Evolutionary conservation across 768 basidiomycete genomes (phyloP).

Genomic region (Pleurotus pulmonarius): DNA sequence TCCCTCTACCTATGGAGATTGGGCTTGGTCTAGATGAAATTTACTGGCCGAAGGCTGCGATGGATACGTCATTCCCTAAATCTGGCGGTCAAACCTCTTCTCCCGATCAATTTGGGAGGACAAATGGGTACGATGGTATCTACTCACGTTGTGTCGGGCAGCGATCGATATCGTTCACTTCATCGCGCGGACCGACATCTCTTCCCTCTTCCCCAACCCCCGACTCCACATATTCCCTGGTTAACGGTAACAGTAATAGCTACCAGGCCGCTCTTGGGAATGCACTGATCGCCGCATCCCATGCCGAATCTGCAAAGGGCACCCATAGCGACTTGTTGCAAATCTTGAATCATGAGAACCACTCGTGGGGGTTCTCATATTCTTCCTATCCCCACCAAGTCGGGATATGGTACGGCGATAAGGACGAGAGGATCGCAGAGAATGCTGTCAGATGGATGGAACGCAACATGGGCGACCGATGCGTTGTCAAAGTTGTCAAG

Average conservation of each 20-base stretch:
- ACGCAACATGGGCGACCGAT: constrained; percentile 72
- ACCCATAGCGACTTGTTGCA: constrained; percentile 88
- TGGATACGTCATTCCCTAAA: constrained; percentile 21
- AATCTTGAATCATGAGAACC: constrained; percentile 87
- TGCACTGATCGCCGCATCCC: constrained; percentile 89
- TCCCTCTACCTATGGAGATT: constrained; percentile 46
- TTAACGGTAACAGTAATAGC: constrained; percentile 27
- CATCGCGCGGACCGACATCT: constrained; percentile 24
- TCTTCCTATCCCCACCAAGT: constrained; percentile 70
- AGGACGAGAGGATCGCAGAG: constrained; percentile 91
- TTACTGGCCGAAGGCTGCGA: constrained; percentile 41
- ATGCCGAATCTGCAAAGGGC: constrained; percentile 90
- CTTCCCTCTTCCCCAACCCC: constrained; percentile 46
- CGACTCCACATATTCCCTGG: constrained; percentile 36
- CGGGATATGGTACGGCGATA: constrained; percentile 90
- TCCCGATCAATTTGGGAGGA: constrained; percentile 29
- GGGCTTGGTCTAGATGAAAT: constrained; percentile 55
- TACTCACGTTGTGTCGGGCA: constrained; percentile 50
- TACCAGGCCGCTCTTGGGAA: constrained; percentile 80
- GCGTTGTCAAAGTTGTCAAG: constrained; percentile 76
- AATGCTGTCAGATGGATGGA: constrained; percentile 93
- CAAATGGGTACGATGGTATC: constrained; percentile 23
- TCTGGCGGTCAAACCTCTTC: constrained; percentile 18
- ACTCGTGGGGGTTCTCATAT: constrained; percentile 91
- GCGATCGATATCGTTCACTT: constrained; percentile 71